Conservation (phyloP, 768 basidiomycete genomes). For the Exsudoporus frostii region DNA sequence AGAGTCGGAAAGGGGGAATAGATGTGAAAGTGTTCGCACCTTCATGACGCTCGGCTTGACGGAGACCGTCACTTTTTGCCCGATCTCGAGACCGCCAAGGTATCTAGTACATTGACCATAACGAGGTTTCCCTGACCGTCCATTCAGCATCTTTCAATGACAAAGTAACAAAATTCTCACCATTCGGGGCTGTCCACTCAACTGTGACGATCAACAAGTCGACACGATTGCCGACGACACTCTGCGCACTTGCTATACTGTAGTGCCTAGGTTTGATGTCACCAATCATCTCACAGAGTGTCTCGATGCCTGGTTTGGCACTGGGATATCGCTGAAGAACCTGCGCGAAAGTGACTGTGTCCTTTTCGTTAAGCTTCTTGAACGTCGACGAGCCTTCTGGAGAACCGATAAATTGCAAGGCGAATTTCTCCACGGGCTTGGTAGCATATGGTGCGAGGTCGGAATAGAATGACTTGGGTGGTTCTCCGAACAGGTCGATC, state of each 20-base stretch:
- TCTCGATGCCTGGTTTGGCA: constrained; percentile 80
- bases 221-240: constrained; percentile 90
- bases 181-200: constrained; percentile 84
- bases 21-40: constrained; percentile 39
- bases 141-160: constrained; percentile 2
- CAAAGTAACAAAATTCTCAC: constrained; percentile 40
- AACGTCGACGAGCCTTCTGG: constrained; percentile 89
- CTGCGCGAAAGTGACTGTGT: constrained; percentile 92
- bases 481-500: constrained; percentile 93
- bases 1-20: not conserved
- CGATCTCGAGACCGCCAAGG: constrained; percentile 75
- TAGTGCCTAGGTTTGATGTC: constrained; percentile 98
- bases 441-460: constrained; percentile 79
- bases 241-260: constrained; percentile 95
- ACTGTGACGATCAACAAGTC: constrained; percentile 96
- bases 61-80: constrained; percentile 94
- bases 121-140: constrained; percentile 56
- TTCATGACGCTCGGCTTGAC: constrained; percentile 99
- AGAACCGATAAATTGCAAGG: constrained; percentile 88
- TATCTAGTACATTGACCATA: constrained; percentile 98
- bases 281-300: constrained; percentile 82
- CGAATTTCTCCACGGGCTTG: constrained; percentile 63
- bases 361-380: constrained; percentile 94
- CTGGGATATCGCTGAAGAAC: constrained; percentile 72
- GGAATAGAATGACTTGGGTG: constrained; percentile 93